A percentile compares a stretch with the other conserved stretches of the same genome.
Evolutionary conservation across 768 basidiomycete genomes (phyloP).

Genomic region (Leccinum uliginosum): DNA sequence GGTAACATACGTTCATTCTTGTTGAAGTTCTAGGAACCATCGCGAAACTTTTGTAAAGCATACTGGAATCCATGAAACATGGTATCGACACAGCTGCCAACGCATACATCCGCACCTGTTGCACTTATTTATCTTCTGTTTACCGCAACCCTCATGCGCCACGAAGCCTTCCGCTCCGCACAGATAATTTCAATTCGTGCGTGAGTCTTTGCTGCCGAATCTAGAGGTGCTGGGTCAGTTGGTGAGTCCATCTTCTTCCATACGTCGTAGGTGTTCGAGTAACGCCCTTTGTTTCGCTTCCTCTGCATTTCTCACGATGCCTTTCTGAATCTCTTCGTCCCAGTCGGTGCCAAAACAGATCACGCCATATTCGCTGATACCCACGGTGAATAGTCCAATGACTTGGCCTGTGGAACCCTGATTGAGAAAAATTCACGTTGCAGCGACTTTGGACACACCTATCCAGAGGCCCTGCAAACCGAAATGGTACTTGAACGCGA

Average conservation of each 20-base stretch:
- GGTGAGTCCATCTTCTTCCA: conserved; percentile 11
- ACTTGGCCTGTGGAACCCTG: conserved; percentile 52
- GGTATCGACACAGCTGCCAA: neutral
- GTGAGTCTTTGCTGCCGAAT: neutral
- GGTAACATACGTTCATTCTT: neutral
- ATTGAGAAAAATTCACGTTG: conserved; percentile 8
- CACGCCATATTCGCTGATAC: conserved; percentile 59
- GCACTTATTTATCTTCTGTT: neutral
- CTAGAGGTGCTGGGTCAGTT: conserved; percentile 9
- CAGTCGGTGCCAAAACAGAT: conserved; percentile 53
- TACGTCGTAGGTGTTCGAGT: conserved; percentile 18
- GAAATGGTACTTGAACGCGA: conserved; percentile 42
- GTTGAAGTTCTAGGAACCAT: neutral
- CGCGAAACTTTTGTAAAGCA: neutral
- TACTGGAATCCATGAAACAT: neutral
- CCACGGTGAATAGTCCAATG: conserved; percentile 68
- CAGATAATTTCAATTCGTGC: neutral
- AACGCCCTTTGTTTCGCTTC: conserved; percentile 29
- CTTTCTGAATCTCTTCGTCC: conserved; percentile 42
- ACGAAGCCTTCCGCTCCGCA: neutral
- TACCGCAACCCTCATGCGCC: neutral
- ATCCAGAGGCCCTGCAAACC: conserved; percentile 53
- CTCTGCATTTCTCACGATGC: conserved; percentile 33
- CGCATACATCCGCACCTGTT: neutral
- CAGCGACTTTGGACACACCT: conserved; percentile 24